These are phyloP conservation scores for Bullera alba DNA, from an alignment of 768 basidiomycete species.

Conservation along the genomic window DNA sequence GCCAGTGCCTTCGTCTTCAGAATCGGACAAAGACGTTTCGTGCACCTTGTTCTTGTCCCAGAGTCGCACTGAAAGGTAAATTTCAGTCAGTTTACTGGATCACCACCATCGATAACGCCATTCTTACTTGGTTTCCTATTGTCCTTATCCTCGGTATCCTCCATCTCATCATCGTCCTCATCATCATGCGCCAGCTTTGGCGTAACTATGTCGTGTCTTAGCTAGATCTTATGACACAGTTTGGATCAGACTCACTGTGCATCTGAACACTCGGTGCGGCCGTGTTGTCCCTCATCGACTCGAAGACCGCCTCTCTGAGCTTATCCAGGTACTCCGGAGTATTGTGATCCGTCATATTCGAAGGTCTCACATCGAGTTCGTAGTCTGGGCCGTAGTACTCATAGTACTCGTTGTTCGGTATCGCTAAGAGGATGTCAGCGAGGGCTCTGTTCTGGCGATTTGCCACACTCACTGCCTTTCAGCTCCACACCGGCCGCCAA, in stretches of 20 bases:
- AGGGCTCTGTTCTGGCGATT: not conserved
- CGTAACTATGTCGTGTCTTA: slow-evolving; percentile 58
- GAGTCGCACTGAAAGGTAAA: slow-evolving; percentile 51
- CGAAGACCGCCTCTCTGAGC: slow-evolving; percentile 82
- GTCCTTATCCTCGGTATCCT: slow-evolving; percentile 69
- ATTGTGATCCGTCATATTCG: slow-evolving; percentile 93
- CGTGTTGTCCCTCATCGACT: slow-evolving; percentile 75
- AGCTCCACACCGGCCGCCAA: slow-evolving; percentile 95
- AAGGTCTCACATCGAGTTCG: slow-evolving; percentile 84
- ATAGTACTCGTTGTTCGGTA: slow-evolving; percentile 97
- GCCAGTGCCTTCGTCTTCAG: slow-evolving; percentile 93
- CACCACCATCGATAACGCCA: not conserved
- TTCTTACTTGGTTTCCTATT: slow-evolving; percentile 60
- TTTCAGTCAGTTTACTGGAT: not conserved
- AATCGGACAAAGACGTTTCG: slow-evolving; percentile 88
- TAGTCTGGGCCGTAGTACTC: slow-evolving; percentile 99
- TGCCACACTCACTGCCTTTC: slow-evolving; percentile 58
- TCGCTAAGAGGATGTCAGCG: slow-evolving; percentile 54
- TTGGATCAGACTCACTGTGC: slow-evolving; percentile 55
- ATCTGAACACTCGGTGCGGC: slow-evolving; percentile 91
- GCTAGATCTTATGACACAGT: not conserved
- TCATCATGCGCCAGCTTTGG: slow-evolving; percentile 74
- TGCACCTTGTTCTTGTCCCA: slow-evolving; percentile 75
- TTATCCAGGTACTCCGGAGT: slow-evolving; percentile 87
- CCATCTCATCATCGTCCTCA: slow-evolving; percentile 68